A percentile compares a stretch with the other conserved stretches of the same genome.
phyloP scores from a whole-genome alignment of 306 rosid species.

The Castanospermum australe region DNA sequence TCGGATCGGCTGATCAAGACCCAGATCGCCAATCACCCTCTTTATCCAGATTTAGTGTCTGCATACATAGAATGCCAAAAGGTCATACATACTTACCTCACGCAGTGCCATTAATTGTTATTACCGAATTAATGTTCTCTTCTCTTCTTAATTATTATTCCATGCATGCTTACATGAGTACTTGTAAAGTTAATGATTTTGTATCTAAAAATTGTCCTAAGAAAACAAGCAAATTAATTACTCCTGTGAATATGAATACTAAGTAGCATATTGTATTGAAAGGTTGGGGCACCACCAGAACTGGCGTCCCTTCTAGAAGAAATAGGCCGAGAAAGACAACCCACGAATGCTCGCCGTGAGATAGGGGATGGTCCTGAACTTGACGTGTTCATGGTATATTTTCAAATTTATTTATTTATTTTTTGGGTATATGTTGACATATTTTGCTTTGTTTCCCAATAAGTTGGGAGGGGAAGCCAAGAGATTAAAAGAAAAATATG shows the following conservation, averaged over 20 bases:
- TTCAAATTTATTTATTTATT: not conserved
- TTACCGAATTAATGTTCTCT: not conserved
- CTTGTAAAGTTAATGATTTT: not conserved
- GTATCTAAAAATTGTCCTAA: not conserved
- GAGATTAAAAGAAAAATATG: not conserved
- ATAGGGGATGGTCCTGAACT: constrained; percentile 85
- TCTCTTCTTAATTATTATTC: too few species aligned
- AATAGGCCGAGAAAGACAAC: constrained; percentile 45
- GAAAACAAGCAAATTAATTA: not conserved
- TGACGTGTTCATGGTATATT: constrained; percentile 73
- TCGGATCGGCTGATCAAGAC: constrained; percentile 52
- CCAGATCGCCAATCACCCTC: constrained; percentile 80
- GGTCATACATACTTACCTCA: constrained; percentile 40
- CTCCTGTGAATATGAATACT: not conserved
- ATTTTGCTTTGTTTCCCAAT: not conserved
- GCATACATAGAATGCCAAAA: constrained; percentile 77
- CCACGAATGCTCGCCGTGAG: constrained; percentile 32
- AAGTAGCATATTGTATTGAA: not conserved
- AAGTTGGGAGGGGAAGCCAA: not conserved
- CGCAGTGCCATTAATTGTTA: not conserved
- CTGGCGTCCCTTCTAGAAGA: constrained; percentile 62
- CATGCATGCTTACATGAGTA: not conserved
- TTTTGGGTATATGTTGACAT: not conserved
- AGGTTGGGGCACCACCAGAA: constrained; percentile 90
- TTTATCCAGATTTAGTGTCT: constrained; percentile 60